Evolutionary conservation across 495 filamentous ascomycete species (phyloP).

Genomic region (Xylaria grammica): DNA sequence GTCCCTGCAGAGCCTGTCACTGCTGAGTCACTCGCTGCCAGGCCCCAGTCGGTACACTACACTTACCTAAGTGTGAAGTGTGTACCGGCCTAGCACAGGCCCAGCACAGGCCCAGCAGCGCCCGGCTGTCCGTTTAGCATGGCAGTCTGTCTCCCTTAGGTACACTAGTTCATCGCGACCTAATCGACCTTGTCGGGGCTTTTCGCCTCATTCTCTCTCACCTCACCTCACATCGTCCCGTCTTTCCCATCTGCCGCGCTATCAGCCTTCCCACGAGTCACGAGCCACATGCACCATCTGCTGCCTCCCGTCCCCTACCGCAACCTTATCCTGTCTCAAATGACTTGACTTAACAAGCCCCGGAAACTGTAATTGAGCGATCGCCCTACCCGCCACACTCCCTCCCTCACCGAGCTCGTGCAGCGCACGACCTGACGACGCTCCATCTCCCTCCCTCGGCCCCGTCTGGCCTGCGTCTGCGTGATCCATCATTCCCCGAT

Average conservation of each 20-base stretch:
- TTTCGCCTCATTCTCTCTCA: constrained; percentile 22
- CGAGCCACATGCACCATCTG: constrained; percentile 23
- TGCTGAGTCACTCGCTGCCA: background rate
- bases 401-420: constrained; percentile 4
- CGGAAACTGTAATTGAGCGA: constrained; percentile 1
- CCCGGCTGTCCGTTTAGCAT: too few species aligned
- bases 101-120: background rate
- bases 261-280: constrained; percentile 19
- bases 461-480: constrained; percentile 2
- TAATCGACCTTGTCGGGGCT: constrained; percentile 17
- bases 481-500: background rate
- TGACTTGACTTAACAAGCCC: constrained; percentile 1
- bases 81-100: background rate
- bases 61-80: too few species aligned
- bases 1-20: constrained; percentile 3
- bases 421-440: constrained; percentile 3
- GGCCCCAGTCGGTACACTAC: background rate
- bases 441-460: background rate
- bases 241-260: constrained; percentile 23
- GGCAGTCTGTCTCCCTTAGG: background rate
- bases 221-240: too few species aligned
- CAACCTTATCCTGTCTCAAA: constrained; percentile 7
- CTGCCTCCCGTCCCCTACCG: constrained; percentile 5
- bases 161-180: constrained; percentile 10
- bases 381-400: background rate